Evolutionary conservation across 768 basidiomycete species (phyloP).

Genomic region (Auricularia auricula-judae): DNA sequence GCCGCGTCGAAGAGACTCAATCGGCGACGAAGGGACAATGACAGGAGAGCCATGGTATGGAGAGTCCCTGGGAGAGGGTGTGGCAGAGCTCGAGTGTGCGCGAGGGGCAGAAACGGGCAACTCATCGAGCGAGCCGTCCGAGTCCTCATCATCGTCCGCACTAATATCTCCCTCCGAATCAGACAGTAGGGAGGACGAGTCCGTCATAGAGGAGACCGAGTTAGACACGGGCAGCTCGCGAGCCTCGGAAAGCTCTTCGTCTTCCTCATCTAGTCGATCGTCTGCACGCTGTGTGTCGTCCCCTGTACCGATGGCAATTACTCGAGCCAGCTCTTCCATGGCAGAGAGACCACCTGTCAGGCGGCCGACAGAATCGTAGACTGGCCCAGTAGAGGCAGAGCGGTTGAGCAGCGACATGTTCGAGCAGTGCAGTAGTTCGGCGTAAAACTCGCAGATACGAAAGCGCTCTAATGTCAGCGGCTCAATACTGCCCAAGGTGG

Average conservation of each 20-base stretch:
- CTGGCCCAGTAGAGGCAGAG: constrained; percentile 45
- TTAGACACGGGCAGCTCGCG: constrained; percentile 58
- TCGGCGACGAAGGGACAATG: constrained; percentile 20
- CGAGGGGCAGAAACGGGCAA: constrained; percentile 35
- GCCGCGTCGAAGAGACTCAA: neutral
- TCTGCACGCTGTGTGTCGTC: constrained; percentile 33
- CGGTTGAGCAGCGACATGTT: constrained; percentile 97
- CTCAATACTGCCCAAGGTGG: constrained; percentile 59
- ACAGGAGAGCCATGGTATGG: constrained; percentile 23
- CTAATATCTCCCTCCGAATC: constrained; percentile 64
- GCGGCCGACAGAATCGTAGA: constrained; percentile 77
- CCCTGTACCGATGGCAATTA: constrained; percentile 56
- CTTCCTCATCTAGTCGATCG: constrained; percentile 46
- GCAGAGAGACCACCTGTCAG: constrained; percentile 78
- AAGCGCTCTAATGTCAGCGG: constrained; percentile 93
- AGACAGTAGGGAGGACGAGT: constrained; percentile 27
- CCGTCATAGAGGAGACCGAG: constrained; percentile 34
- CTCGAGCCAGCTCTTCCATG: constrained; percentile 77
- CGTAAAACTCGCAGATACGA: constrained; percentile 92
- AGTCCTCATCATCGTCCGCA: constrained; percentile 36
- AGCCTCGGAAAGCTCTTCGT: constrained; percentile 49
- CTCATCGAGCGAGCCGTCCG: constrained; percentile 69
- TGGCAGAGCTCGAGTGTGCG: constrained; percentile 13
- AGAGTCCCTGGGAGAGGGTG: constrained; percentile 18
- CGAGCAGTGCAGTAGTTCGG: constrained; percentile 93